Evolutionary conservation across 73 alveolate genomes (phyloP).

Genomic region (Breviolum minutum): DNA sequence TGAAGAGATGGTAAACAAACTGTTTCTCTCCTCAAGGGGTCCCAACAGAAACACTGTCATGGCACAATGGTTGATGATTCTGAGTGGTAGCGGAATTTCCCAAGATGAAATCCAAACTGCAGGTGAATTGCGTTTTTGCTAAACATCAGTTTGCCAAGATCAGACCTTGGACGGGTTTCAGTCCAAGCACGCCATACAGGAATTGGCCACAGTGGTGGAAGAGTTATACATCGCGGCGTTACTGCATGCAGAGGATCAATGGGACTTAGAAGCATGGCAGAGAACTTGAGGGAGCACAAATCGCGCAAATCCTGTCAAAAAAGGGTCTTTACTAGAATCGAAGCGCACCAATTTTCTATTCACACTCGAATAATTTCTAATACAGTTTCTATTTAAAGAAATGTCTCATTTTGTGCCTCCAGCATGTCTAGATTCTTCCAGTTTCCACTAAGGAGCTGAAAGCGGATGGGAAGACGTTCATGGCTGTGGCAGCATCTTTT

Average conservation of each 20-base stretch:
- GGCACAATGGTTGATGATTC: too few species aligned
- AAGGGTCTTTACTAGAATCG: not conserved
- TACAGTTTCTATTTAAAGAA: not conserved
- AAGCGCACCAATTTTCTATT: not conserved
- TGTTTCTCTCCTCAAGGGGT: too few species aligned
- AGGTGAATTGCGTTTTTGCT: too few species aligned
- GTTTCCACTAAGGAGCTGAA: conserved; percentile 9
- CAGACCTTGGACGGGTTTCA: too few species aligned
- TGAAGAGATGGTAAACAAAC: too few species aligned
- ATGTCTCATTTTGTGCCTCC: too few species aligned
- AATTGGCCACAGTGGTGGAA: conserved; percentile 87
- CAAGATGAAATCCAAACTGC: too few species aligned
- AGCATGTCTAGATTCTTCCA: not conserved
- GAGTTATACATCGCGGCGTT: conserved; percentile 90
- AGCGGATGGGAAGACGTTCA: conserved; percentile 88
- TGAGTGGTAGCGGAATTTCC: too few species aligned
- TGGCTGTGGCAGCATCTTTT: conserved; percentile 85
- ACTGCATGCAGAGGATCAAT: conserved; percentile 82
- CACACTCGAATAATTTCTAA: not conserved
- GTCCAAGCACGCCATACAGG: conserved; percentile 9
- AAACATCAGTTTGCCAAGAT: too few species aligned
- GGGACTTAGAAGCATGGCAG: conserved; percentile 49
- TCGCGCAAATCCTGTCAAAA: not conserved
- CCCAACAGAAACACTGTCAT: too few species aligned
- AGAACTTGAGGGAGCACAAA: not conserved